These are phyloP conservation scores for Starmerella ratchasimensis DNA, from an alignment of 805 yeast species.

Conservation along the genomic window DNA sequence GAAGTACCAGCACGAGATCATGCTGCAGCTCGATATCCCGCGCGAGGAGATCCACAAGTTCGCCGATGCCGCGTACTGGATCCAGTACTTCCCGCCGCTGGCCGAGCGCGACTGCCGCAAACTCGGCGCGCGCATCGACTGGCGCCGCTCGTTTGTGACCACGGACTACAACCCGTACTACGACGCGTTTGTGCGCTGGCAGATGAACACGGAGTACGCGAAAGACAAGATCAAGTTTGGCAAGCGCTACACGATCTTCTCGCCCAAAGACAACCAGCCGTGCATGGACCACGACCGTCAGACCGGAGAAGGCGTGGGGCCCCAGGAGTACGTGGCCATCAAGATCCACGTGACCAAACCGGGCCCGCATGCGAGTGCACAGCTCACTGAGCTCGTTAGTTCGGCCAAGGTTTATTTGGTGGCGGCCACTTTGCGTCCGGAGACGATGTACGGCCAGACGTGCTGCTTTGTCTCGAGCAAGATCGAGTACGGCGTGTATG, in stretches of 20 bases:
- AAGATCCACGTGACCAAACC: constrained; percentile 40
- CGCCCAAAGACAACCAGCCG: constrained; percentile 97
- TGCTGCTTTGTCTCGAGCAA: constrained; percentile 96
- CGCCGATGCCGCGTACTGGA: constrained; percentile 88
- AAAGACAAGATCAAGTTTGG: constrained; percentile 91
- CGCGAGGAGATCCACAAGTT: constrained; percentile 72
- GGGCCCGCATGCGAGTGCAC: constrained; percentile 38
- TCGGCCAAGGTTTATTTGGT: constrained; percentile 64
- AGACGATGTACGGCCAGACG: constrained; percentile 97
- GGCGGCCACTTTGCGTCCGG: constrained; percentile 97
- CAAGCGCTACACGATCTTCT: constrained; percentile 92
- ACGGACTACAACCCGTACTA: constrained; percentile 92
- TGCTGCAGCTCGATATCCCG: constrained; percentile 85
- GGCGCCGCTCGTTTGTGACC: constrained; percentile 94
- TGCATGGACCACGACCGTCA: constrained; percentile 99
- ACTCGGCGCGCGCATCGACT: constrained; percentile 89
- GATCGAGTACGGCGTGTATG: constrained; percentile 80
- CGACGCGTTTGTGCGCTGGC: constrained; percentile 93
- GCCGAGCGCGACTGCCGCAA: constrained; percentile 64
- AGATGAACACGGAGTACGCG: constrained; percentile 74
- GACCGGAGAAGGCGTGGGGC: constrained; percentile 92
- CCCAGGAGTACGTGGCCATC: constrained; percentile 91
- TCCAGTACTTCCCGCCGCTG: constrained; percentile 79
- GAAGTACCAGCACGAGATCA: constrained; percentile 89
- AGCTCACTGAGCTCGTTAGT: constrained; percentile 31